These are phyloP conservation scores for Camellia oleifera DNA, from an alignment of 179 eudicot species.

Conservation along the genomic window DNA sequence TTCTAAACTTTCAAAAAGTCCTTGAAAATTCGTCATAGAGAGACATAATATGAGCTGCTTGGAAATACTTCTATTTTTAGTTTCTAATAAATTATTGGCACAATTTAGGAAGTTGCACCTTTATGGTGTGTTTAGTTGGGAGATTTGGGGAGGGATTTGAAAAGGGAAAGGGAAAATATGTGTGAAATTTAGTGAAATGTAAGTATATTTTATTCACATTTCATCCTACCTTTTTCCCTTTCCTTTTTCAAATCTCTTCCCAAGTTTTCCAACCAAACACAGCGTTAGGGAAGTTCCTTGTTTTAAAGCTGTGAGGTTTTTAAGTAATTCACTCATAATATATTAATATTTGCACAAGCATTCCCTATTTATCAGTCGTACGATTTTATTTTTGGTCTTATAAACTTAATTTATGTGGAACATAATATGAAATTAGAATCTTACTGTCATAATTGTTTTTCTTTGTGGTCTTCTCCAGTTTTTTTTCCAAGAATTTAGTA, in stretches of 20 bases:
- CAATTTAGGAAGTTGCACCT: background rate
- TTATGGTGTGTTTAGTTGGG: no score
- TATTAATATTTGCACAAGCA: background rate
- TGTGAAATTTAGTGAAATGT: no score
- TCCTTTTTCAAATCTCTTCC: no score
- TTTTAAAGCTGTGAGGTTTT: background rate
- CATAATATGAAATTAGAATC: background rate
- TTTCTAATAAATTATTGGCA: background rate
- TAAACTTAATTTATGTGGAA: background rate
- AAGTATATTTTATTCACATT: no score
- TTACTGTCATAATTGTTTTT: background rate
- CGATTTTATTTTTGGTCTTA: background rate
- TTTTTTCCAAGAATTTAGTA: background rate
- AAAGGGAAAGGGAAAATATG: no score
- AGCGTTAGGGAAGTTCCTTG: background rate
- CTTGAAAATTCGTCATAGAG: background rate
- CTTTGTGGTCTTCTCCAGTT: background rate
- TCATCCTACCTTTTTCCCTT: no score
- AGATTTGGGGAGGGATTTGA: no score
- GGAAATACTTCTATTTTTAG: background rate
- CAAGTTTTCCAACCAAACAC: background rate
- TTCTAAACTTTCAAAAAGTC: background rate
- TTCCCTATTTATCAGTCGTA: background rate
- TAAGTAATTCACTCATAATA: background rate
- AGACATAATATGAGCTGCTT: background rate